These are phyloP conservation scores for Geosmithia flava DNA, from an alignment of 2,329 filamentous ascomycete species.

Conservation along the genomic window DNA sequence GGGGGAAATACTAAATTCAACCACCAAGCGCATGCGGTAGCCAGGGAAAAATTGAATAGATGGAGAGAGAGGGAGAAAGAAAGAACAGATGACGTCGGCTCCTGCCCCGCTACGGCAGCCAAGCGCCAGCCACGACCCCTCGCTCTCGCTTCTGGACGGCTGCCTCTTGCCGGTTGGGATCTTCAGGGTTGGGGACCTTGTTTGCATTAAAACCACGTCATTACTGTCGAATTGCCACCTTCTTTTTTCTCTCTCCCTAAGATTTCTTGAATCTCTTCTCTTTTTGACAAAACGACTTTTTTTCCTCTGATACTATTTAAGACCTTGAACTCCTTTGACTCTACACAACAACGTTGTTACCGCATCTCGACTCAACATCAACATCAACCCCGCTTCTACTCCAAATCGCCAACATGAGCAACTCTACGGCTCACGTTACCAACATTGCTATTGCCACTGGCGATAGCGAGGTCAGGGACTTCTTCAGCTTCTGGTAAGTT, in stretches of 20 bases:
- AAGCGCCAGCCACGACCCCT: neutral
- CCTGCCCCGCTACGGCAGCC: neutral
- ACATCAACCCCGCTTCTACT: neutral
- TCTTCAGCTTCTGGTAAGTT: conserved; percentile 88
- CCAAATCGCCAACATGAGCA: conserved; percentile 32
- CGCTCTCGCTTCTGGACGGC: neutral
- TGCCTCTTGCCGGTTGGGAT: neutral
- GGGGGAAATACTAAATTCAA: too few species aligned
- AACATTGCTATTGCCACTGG: conserved; percentile 74
- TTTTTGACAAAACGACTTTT: too few species aligned
- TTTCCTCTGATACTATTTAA: too few species aligned
- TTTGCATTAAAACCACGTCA: neutral
- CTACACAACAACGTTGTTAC: too few species aligned
- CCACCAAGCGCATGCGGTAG: too few species aligned
- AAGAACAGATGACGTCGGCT: neutral
- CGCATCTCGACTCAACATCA: neutral
- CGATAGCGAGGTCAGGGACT: conserved; percentile 87
- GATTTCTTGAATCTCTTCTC: neutral
- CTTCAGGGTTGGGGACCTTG: neutral
- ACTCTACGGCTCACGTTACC: conserved; percentile 68
- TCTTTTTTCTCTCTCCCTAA: too few species aligned
- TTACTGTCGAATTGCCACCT: too few species aligned
- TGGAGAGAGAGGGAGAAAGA: neutral
- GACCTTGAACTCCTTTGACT: neutral
- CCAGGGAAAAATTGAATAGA: too few species aligned